phyloP scores from a whole-genome alignment of 352 stramenopile species.

The Phytophthora niederhauseri region DNA sequence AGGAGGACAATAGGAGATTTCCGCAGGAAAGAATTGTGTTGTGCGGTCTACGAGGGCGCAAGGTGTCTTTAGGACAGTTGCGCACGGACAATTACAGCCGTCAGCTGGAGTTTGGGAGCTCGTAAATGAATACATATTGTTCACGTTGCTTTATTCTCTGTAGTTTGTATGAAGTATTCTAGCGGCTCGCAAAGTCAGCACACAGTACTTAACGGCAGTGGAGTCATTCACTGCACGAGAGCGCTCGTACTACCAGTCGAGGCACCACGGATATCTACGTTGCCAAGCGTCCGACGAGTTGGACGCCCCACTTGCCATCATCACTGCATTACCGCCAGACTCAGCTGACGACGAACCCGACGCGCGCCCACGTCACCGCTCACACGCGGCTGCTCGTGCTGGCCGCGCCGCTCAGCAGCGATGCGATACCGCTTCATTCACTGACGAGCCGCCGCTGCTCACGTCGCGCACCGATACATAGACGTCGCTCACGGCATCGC shows the following conservation, averaged over 20 bases:
- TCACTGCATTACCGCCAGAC: too few relatives aligned
- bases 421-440: slow-evolving; percentile 10
- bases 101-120: not conserved
- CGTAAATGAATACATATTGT: not conserved
- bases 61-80: too few relatives aligned
- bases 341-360: too few relatives aligned
- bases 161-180: not conserved
- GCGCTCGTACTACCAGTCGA: too few relatives aligned
- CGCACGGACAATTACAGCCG: not conserved
- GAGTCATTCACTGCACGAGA: too few relatives aligned
- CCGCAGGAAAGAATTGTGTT: not conserved
- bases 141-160: not conserved
- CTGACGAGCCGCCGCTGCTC: slow-evolving; percentile 10
- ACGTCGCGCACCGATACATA: slow-evolving; percentile 8
- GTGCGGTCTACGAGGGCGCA: not conserved
- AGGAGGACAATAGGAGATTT: not conserved
- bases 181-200: not conserved
- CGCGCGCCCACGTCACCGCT: slow-evolving; percentile 4
- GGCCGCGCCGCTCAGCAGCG: slow-evolving; percentile 11
- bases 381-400: slow-evolving; percentile 15
- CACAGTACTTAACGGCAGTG: too few relatives aligned
- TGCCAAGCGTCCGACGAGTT: too few relatives aligned
- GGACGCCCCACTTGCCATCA: too few relatives aligned
- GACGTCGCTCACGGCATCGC: not conserved
- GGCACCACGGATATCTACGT: too few relatives aligned